A percentile compares a stretch with the other conserved stretches of the same genome.
Conservation (phyloP, 139 green algal species). For the Chlamydomonas sp. region DNA sequence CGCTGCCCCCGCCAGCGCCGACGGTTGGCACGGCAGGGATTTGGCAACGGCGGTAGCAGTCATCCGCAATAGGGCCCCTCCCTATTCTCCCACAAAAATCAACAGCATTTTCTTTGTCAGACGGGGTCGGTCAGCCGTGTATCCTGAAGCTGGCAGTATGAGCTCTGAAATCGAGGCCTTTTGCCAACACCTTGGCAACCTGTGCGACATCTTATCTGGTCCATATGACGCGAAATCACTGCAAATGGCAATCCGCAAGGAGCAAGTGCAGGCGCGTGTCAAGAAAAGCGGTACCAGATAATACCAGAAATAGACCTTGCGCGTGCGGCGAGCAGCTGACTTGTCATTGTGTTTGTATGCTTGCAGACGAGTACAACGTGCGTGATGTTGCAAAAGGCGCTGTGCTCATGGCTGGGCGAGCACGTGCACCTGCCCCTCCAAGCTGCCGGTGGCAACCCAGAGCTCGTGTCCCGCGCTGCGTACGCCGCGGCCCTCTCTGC, state of each 20-base stretch:
- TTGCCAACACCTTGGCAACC: slow-evolving; percentile 16
- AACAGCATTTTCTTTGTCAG: too few species aligned
- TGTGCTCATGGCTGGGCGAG: slow-evolving; percentile 21
- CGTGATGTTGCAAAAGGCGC: slow-evolving; percentile 3
- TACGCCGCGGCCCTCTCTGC: background rate
- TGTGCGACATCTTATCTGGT: slow-evolving; percentile 9
- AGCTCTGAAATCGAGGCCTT: background rate
- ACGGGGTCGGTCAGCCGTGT: too few species aligned
- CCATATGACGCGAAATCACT: slow-evolving; percentile 16
- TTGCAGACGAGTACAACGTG: background rate
- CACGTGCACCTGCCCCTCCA: slow-evolving; percentile 3
- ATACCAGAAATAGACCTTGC: background rate
- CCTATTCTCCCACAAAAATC: too few species aligned
- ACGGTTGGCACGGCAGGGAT: too few species aligned
- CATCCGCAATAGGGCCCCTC: too few species aligned
- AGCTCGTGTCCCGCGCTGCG: background rate
- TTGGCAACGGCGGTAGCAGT: too few species aligned
- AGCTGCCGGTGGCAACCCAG: background rate
- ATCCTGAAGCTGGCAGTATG: background rate
- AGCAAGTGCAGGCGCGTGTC: background rate
- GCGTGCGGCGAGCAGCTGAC: background rate
- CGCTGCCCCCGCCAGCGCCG: too few species aligned
- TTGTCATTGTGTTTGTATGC: background rate
- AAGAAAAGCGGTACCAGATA: background rate
- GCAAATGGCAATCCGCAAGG: background rate